Evolutionary conservation across 2,329 filamentous ascomycete genomes (phyloP).

Genomic region (Aspergillus fumigatiaffinis): DNA sequence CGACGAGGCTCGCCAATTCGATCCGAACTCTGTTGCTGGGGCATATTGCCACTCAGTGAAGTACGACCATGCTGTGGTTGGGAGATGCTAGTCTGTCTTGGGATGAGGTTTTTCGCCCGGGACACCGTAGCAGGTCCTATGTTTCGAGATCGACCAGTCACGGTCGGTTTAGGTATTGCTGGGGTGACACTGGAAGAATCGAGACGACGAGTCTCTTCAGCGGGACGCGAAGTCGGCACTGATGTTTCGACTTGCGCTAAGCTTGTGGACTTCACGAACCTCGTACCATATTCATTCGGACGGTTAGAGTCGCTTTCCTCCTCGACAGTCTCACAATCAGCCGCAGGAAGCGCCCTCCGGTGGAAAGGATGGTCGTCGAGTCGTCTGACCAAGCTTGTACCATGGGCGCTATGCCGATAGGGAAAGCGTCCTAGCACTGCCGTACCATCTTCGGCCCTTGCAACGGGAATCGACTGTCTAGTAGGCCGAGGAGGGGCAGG

Average conservation of each 20-base stretch:
- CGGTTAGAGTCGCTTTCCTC: neutral
- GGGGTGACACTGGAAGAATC: neutral
- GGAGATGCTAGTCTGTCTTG: neutral
- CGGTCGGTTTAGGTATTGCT: neutral
- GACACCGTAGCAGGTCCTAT: neutral
- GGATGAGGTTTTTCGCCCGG: neutral
- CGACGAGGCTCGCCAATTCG: constrained; percentile 1
- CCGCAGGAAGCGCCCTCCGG: constrained; percentile 22
- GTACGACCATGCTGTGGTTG: neutral
- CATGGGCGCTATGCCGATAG: constrained; percentile 39
- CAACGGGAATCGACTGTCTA: constrained; percentile 23
- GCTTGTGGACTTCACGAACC: neutral
- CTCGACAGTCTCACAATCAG: constrained; percentile 10
- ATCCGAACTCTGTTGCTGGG: neutral
- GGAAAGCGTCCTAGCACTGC: constrained; percentile 39
- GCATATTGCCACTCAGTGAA: neutral
- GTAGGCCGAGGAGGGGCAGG: constrained; percentile 5
- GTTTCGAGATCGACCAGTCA: neutral
- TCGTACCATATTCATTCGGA: neutral
- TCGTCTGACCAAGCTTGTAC: constrained; percentile 26
- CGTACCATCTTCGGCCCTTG: constrained; percentile 40
- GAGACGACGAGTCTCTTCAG: neutral
- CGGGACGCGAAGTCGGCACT: neutral
- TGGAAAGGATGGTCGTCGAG: constrained; percentile 36
- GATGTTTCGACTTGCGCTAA: neutral